These are phyloP conservation scores for Oehlia diaphana DNA, from an alignment of 192 early-diverging fungal species.

Conservation along the genomic window DNA sequence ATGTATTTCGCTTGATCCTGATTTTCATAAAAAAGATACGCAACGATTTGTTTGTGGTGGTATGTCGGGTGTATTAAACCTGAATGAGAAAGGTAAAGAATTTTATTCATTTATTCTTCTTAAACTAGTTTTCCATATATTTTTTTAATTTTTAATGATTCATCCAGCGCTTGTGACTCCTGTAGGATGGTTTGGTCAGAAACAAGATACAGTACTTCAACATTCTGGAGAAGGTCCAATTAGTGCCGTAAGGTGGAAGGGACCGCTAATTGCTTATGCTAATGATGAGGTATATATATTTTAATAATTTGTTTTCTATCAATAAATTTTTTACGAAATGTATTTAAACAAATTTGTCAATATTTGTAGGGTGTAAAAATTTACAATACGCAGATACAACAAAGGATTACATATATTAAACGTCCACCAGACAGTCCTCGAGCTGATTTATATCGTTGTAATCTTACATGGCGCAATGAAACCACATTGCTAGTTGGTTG, in stretches of 20 bases:
- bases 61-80: constrained; percentile 79
- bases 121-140: too few species aligned
- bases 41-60: constrained; percentile 90
- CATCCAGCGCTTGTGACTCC: not conserved
- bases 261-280: constrained; percentile 89
- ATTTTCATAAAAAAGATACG: constrained; percentile 72
- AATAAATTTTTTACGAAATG: not conserved
- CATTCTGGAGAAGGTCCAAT: constrained; percentile 91
- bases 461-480: constrained; percentile 83
- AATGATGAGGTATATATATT: constrained; percentile 63
- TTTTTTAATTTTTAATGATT: not conserved
- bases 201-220: constrained; percentile 64
- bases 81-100: constrained; percentile 76
- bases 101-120: not conserved
- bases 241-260: constrained; percentile 82
- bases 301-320: not conserved
- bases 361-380: constrained; percentile 66
- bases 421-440: constrained; percentile 76
- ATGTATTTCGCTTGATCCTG: constrained; percentile 86
- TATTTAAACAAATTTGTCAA: not conserved
- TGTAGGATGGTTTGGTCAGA: constrained; percentile 83
- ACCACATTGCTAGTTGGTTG: constrained; percentile 86
- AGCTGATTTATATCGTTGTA: constrained; percentile 81
- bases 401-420: constrained; percentile 83
- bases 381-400: constrained; percentile 70